phyloP scores from a whole-genome alignment of 139 green algal genomes.

The Picochlorum sp. region DNA sequence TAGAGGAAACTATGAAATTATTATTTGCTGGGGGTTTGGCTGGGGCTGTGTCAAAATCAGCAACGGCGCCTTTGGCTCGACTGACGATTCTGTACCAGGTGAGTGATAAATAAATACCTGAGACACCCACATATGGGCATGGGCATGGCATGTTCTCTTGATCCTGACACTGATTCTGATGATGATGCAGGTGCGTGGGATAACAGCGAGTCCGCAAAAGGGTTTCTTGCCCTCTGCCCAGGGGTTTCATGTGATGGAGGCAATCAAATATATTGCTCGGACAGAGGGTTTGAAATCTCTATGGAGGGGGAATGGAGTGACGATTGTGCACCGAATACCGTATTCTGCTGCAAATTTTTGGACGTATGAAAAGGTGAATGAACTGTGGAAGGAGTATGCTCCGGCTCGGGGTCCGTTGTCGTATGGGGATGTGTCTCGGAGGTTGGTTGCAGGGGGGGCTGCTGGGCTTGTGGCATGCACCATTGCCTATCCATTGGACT shows the following conservation, averaged over 20 bases:
- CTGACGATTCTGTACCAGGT: slow-evolving; percentile 96
- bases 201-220: not conserved
- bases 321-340: slow-evolving; percentile 82
- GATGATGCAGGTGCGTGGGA: too few species aligned
- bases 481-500: slow-evolving; percentile 85
- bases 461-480: slow-evolving; percentile 77
- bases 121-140: too few species aligned
- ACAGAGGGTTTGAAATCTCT: slow-evolving; percentile 71
- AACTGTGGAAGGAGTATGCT: slow-evolving; percentile 27
- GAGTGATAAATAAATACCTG: too few species aligned
- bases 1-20: slow-evolving; percentile 42
- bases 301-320: slow-evolving; percentile 90
- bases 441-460: slow-evolving; percentile 56
- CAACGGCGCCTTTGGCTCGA: slow-evolving; percentile 79
- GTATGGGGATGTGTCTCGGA: slow-evolving; percentile 24
- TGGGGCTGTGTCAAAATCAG: slow-evolving; percentile 79
- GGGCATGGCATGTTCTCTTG: too few species aligned
- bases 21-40: slow-evolving; percentile 76
- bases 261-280: slow-evolving; percentile 41
- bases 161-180: too few species aligned
- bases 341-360: slow-evolving; percentile 95
- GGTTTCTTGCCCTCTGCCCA: not conserved
- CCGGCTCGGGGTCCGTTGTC: slow-evolving; percentile 17
- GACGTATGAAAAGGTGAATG: slow-evolving; percentile 69
- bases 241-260: slow-evolving; percentile 11